Percentiles rank a stretch among this genome's conserved stretches.
Conservation (phyloP, 371 early-diverging fungal species). For the Apophysomyces variabilis region DNA sequence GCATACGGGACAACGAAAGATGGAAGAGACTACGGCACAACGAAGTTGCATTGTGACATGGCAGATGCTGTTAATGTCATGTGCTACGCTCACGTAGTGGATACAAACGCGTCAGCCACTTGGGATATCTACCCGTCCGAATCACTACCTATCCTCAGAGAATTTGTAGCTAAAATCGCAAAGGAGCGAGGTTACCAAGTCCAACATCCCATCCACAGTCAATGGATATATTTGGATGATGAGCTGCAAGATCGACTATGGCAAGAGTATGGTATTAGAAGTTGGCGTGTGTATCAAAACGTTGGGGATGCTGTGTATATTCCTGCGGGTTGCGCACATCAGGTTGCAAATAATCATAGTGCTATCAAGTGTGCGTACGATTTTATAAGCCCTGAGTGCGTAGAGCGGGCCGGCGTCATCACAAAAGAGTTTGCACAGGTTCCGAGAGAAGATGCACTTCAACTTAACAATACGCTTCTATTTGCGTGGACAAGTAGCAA, state of each 20-base stretch:
- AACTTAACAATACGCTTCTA: conserved; percentile 46
- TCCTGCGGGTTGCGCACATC: conserved; percentile 80
- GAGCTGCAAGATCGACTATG: conserved; percentile 41
- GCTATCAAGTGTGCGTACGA: conserved; percentile 73
- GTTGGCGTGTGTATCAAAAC: conserved; percentile 64
- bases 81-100: conserved; percentile 43
- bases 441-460: conserved; percentile 50
- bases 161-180: conserved; percentile 41
- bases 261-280: conserved; percentile 38
- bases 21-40: conserved; percentile 57
- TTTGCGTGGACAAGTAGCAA: conserved; percentile 28
- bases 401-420: conserved; percentile 45
- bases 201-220: conserved; percentile 70
- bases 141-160: conserved; percentile 44
- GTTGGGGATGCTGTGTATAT: conserved; percentile 77
- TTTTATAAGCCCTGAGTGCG: conserved; percentile 75
- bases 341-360: conserved; percentile 67
- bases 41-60: conserved; percentile 74
- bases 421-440: conserved; percentile 55
- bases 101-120: conserved; percentile 49
- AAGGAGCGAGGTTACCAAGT: conserved; percentile 5
- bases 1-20: conserved; percentile 59
- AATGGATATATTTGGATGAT: conserved; percentile 59
- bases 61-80: conserved; percentile 80
- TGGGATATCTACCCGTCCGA: conserved; percentile 73